Base-by-base conservation (phyloP, 1,139 yeast species). In the Pichia sorboxylosa region DNA sequence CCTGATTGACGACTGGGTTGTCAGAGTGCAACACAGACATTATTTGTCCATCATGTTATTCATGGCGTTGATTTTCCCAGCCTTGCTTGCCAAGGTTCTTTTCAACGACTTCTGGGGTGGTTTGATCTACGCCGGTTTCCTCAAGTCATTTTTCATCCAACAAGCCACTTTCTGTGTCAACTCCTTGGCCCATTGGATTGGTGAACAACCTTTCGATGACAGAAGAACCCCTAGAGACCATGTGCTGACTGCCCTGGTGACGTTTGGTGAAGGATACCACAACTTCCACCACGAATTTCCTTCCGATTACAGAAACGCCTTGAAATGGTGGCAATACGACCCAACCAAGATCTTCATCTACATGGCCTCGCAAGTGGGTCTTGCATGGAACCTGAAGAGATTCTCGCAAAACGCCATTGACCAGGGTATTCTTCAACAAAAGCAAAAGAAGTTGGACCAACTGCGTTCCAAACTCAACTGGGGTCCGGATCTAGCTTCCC, bases 261-360 rank as follows among this genome's bases (percentile, higher is more conserved):
- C 98, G 10, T 81, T 90, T 49, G 98, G 98, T 56, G 98, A 90
- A 66, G 98, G 98, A 39, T 87, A 90, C 72, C 98, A 90, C 63
- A 90, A 90, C 66, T 90, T 90, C 78, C 98, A 90, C 63, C 98
- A 90, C 64, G 97, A 92, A 66, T 90, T 87, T 73, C 98, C 98
- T 47, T 75, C 93, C 29, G 98, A 90, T 65, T 90, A 90, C 73
- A 76, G 98, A 68, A 90, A 90, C 55, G 98, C 98, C 31, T 72
- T 90, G 56, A 82, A 76, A 61, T 92, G 98, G 98, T 90, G 82
- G 69, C 98, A 92, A 70, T 90, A 80, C 60, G 98, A 90, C 59
- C 98, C 98, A 46, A 90, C 97, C 46, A 90, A 90, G 70, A 54
- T 79, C 40, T 55, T 73, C 41, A 87, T 90, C 55, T 84, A 73